Evolutionary conservation across 2,329 filamentous ascomycete species (phyloP), one percentile per base, ranked within the genome.

Genomic region (Achaetomium macrosporum): DNA sequence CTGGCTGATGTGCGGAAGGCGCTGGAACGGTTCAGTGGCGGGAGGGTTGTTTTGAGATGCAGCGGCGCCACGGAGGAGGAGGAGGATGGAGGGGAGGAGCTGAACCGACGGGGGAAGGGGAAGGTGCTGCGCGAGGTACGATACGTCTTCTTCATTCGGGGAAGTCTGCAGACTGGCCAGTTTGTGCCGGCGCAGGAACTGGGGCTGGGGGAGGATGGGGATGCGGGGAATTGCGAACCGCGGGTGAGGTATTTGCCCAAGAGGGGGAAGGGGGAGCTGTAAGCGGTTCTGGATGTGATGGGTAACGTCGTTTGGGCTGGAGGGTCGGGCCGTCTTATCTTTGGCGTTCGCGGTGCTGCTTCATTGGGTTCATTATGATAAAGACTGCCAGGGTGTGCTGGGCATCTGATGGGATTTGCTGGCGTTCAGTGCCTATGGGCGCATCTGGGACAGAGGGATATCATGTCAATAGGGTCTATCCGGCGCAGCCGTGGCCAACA

Each of bases 121-220:
- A 69, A 73, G 19, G 66, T 69, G n/a, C 63, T 79, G 13, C 70
- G 78, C 55, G 73, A 78, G 66, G 73, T 73, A 15, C 78, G 76
- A 76, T 80, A 79, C 58, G 71, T 73, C 42, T 79, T 76, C 61
- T 75, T 45, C 16, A 19, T 20, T 9, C 3, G 33, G 20, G 77
- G 77, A 4, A 77, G 72, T 59, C 58, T 79, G 55, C 76, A 78
- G 65, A 72, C 69, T 40, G 76, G 76, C 42, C 64, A 71, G 51
- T 77, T 77, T 55, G 69, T 77, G 15, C 71, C 76, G 0, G 71
- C 71, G 3, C 59, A 61, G 57, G 68, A 69, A 13, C 57, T 64
- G 42, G 71, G 64, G 30, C 65, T 2, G 10, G 15, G 37, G 37
- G 4, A 66, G 35, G 66, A 70, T 47, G 70, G 68, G 19, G 67